Evolutionary conservation across 2,329 filamentous ascomycete species (phyloP), one percentile per base, ranked within the genome.

Genomic region (Xylariaceae sp.): DNA sequence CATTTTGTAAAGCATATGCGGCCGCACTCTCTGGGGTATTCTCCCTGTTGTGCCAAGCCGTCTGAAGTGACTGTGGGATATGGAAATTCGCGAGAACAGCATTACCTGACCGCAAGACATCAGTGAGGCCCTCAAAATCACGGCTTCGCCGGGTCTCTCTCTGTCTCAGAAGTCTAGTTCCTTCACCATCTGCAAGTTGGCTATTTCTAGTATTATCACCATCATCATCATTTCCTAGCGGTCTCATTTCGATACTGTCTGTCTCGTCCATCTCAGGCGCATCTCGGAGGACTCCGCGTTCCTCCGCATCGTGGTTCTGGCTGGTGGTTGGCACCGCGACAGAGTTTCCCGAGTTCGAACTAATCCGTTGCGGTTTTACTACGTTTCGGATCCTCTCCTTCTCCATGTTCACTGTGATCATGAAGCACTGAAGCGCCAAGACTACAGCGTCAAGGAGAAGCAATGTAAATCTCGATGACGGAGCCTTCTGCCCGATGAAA

Each of bases 401-500:
- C 63, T 87, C 82, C 39, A 81, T 75, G 63, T 85, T 83, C 9
- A 87, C 79, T 3, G 83, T 76, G 52, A 88, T 69, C 84, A 88
- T 86, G 36, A 87, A 67, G 58, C 82, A 83, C 67, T 89, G 86
- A 11, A 87, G 62, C 1, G 68, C 71, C 32, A 87, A 63, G 6
- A 88, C 76, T 24, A 82, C 62, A 6, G 81, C 20, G 66, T 89
- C 86, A 36, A 83, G 69, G 2, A 81, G 63, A 4, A 87, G 59
- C 39, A 87, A 77, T 44, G 80, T 77, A 13, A 82, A 63, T 58
- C 77, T 78, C 20, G 82, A 85, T 1, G 78, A 77, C 1, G 85
- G 82, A 3, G 84, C 82, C 60, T 80, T 81, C 67, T 89, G 85
- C 11, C 86, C 86, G 60, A 89, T 77, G 60, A 89, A 85, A 64